Percentiles rank a stretch among this genome's conserved stretches.
phyloP scores from a whole-genome alignment of 1,284 basidiomycete species.

The Leccinum pachyderme region DNA sequence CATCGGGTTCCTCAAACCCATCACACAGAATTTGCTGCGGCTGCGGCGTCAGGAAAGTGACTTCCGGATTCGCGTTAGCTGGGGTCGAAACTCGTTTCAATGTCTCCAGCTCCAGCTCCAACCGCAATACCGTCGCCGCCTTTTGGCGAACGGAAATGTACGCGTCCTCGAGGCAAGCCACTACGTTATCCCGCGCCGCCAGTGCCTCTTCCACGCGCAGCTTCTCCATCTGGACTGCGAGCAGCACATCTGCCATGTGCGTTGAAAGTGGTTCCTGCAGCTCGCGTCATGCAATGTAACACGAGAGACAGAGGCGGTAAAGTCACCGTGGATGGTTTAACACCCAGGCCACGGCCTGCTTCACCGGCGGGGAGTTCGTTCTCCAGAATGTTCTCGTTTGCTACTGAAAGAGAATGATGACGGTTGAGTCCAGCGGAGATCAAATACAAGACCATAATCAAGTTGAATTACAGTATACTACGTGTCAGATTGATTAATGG shows the following conservation, averaged over 20 bases:
- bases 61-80: constrained; percentile 13
- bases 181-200: constrained; percentile 61
- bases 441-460: neutral
- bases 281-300: constrained; percentile 2
- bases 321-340: constrained; percentile 19
- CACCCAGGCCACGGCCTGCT: neutral
- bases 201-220: constrained; percentile 57
- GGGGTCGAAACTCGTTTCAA: constrained; percentile 27
- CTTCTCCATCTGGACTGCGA: constrained; percentile 56
- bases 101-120: constrained; percentile 44
- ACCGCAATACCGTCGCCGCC: constrained; percentile 45
- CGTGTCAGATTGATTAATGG: constrained; percentile 3
- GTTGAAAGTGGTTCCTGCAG: neutral
- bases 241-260: constrained; percentile 44
- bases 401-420: neutral
- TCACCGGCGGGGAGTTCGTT: constrained; percentile 1
- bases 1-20: neutral
- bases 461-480: neutral
- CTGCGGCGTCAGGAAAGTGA: neutral
- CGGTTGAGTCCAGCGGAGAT: neutral
- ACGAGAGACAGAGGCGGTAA: neutral
- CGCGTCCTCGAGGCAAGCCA: constrained; percentile 58
- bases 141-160: constrained; percentile 63
- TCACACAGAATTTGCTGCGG: neutral
- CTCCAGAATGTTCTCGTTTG: constrained; percentile 3